Percentiles rank a stretch among this genome's conserved stretches.
These are phyloP conservation scores for Phytophthora pluvialis DNA, from an alignment of 352 stramenopile genomes.

Conservation along the genomic window DNA sequence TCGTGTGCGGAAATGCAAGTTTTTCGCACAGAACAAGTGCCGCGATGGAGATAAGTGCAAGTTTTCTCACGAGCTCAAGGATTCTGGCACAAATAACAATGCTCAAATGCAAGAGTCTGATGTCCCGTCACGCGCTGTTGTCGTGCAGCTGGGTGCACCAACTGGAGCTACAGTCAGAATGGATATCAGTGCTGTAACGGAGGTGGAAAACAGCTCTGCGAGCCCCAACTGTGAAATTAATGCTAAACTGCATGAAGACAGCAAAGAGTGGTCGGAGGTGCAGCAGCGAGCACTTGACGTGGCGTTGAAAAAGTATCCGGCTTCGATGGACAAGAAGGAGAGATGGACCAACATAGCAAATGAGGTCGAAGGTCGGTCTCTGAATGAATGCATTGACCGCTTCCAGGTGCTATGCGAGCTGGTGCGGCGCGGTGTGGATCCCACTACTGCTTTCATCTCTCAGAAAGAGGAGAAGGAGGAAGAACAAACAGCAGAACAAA, in stretches of 20 bases:
- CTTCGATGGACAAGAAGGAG: constrained; percentile 72
- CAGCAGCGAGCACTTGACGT: constrained; percentile 74
- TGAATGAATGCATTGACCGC: constrained; percentile 87
- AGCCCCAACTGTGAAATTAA: neutral
- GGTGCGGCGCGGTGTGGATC: constrained; percentile 45
- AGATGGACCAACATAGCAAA: constrained; percentile 72
- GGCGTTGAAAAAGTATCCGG: constrained; percentile 76
- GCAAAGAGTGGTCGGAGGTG: constrained; percentile 57
- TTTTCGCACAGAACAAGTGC: constrained; percentile 57
- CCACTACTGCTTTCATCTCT: neutral
- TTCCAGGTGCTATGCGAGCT: constrained; percentile 72
- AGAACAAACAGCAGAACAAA: constrained; percentile 12
- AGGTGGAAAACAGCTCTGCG: neutral
- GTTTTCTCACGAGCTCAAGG: constrained; percentile 55
- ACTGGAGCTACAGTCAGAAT: neutral
- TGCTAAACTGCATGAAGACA: constrained; percentile 14
- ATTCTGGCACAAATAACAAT: constrained; percentile 1
- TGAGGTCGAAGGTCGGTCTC: constrained; percentile 65
- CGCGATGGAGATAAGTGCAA: constrained; percentile 67
- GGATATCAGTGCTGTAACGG: neutral
- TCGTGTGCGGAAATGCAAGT: constrained; percentile 51
- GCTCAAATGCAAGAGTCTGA: constrained; percentile 2
- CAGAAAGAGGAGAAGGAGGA: constrained; percentile 25
- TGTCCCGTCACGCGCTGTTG: constrained; percentile 9
- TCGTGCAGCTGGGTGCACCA: constrained; percentile 27